Evolutionary conservation across 176 grass and related monocot genomes (phyloP).

Genomic region (Alopecurus myosuroides): DNA sequence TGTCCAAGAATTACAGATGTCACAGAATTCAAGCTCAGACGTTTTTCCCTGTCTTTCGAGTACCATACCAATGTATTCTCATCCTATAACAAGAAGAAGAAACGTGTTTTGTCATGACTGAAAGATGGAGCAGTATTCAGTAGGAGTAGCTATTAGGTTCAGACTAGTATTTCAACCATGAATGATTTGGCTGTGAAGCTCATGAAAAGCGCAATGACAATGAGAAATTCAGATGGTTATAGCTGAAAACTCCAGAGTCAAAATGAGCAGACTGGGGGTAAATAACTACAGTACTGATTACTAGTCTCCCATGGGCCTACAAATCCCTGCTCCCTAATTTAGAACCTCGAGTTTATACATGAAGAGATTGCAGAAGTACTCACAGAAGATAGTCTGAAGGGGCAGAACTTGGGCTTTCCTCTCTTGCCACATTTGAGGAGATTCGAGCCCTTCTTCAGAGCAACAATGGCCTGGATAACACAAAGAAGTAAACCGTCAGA

Average conservation of each 20-base stretch:
- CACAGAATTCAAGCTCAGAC: constrained; percentile 57
- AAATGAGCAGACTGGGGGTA: neutral
- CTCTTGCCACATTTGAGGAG: constrained; percentile 44
- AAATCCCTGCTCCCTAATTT: neutral
- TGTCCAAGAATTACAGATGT: constrained; percentile 69
- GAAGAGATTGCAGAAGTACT: neutral
- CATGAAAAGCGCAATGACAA: neutral
- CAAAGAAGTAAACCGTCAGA: neutral
- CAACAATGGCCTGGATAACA: constrained; percentile 37
- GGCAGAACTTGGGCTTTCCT: constrained; percentile 52
- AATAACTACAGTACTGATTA: neutral
- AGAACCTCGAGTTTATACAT: neutral
- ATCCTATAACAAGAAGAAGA: constrained; percentile 56
- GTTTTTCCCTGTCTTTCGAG: constrained; percentile 78
- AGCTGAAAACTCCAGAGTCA: neutral
- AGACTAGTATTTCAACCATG: neutral
- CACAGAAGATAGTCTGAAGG: constrained; percentile 51
- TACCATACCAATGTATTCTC: constrained; percentile 86
- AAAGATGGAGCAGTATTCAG: neutral
- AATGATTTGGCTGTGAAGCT: neutral
- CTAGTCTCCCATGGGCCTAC: neutral
- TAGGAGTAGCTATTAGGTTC: neutral
- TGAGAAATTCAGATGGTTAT: neutral
- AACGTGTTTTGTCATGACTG: neutral
- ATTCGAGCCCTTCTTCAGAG: constrained; percentile 49